Base-by-base conservation (phyloP, 495 filamentous ascomycete genomes). In the Penicillium bialowiezense region DNA sequence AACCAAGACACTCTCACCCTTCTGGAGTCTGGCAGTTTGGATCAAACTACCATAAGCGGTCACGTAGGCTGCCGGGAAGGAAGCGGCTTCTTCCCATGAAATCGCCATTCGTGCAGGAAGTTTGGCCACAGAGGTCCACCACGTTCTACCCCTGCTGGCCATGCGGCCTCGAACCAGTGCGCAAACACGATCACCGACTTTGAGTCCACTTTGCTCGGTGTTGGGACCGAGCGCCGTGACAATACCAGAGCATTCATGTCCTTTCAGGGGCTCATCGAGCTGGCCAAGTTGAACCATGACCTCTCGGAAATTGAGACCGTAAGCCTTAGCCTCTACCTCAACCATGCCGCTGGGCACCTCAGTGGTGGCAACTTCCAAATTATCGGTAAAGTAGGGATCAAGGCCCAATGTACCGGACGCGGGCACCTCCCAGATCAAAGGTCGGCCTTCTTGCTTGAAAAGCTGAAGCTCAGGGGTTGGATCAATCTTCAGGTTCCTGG, bases 1-100 rank as follows among this genome's bases (percentile, higher is more conserved):
- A 41, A 85, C 78, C 8, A 85, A 62, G 4, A 84, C 69, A 1
- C 63, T 73, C 45, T 87, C 78, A 15, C 70, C 81, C 5, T 72
- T 37, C 7, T 48, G 9, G 3, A 76, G 53, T 1, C 41, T 29
- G 0, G 58, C 64, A 5, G 65, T 14, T 26, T 65, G 34, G 1
- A 57, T 10, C 2, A 85, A 52, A 1, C 71, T 66, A 59, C 83
- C 75, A 48, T 79, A 77, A 0, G 78, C 81, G 32, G 55, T 56
- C 43, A 14, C n/a, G 19, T 71, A 86, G 4, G 72, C 74, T 1
- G 82, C 54, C 0, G 81, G 82, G 1, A 84, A 56, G 4, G 77
- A 71, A 8, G 79, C 75, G 38, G 72, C 79, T 7, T 63, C 63
- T 19, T 79, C 73, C 47, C 80, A 75, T 5, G 63, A 29, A 5